Percentiles rank a stretch among this genome's conserved stretches.
Conservation (phyloP, 768 basidiomycete genomes). For the Podaxis sp. region DNA sequence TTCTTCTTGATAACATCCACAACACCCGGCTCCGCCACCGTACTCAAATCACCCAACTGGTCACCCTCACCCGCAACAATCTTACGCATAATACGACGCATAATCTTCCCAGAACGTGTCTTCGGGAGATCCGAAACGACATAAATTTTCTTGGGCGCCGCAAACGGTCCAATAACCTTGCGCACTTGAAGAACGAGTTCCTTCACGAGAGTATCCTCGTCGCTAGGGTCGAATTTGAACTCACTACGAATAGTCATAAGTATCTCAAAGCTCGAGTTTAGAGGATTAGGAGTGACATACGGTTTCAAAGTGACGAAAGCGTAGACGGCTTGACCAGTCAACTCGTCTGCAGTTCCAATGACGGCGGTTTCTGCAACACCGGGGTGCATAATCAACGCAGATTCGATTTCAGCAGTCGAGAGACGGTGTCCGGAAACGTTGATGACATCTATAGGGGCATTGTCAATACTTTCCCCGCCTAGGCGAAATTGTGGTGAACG, state of each 20-base stretch:
- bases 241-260: constrained; percentile 43
- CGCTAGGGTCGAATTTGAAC: constrained; percentile 66
- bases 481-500: constrained; percentile 17
- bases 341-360: constrained; percentile 80
- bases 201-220: constrained; percentile 72
- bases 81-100: constrained; percentile 96
- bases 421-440: constrained; percentile 97
- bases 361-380: constrained; percentile 97
- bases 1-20: constrained; percentile 84
- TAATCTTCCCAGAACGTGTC: constrained; percentile 96
- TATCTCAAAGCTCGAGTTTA: neutral
- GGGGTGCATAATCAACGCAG: constrained; percentile 88
- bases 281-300: constrained; percentile 36
- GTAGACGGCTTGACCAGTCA: constrained; percentile 92
- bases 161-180: constrained; percentile 97
- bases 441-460: constrained; percentile 68
- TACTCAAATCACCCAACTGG: constrained; percentile 92
- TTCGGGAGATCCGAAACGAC: constrained; percentile 86
- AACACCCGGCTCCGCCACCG: constrained; percentile 82
- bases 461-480: neutral
- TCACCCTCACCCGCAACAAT: constrained; percentile 93
- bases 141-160: constrained; percentile 90
- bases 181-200: constrained; percentile 93
- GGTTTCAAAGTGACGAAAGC: constrained; percentile 95
- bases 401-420: constrained; percentile 97